These are phyloP conservation scores for Chernovozyma aurita DNA, from an alignment of 1,139 yeast species.

Conservation along the genomic window DNA sequence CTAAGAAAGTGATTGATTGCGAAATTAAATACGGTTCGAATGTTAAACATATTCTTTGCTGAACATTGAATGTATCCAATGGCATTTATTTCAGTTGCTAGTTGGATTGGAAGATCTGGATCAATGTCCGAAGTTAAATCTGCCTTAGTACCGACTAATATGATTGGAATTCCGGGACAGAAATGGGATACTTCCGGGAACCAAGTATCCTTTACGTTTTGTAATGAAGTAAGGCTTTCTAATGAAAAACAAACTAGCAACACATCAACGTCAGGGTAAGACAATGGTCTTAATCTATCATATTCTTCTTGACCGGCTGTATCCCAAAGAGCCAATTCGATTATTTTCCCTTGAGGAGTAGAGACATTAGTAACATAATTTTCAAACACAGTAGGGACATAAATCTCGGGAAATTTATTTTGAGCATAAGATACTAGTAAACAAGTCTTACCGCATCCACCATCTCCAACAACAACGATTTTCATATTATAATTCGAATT, in stretches of 20 bases:
- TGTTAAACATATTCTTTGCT: conserved; percentile 65
- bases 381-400: conserved; percentile 90
- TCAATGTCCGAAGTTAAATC: conserved; percentile 50
- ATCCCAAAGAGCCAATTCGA: conserved; percentile 84
- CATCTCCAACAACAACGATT: conserved; percentile 89
- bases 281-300: conserved; percentile 75
- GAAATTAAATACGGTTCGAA: conserved; percentile 62
- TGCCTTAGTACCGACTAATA: conserved; percentile 75
- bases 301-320: conserved; percentile 95
- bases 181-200: conserved; percentile 80
- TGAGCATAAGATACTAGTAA: conserved; percentile 76
- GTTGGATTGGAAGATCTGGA: conserved; percentile 46
- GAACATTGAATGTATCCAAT: conserved; percentile 78
- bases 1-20: conserved; percentile 38
- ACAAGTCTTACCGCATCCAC: conserved; percentile 93
- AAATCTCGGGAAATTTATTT: conserved; percentile 69
- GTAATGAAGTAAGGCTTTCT: conserved; percentile 58
- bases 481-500: conserved; percentile 47
- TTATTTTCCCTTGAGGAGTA: conserved; percentile 47
- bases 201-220: conserved; percentile 80
- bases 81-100: conserved; percentile 69
- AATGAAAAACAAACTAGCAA: conserved; percentile 73
- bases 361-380: conserved; percentile 67
- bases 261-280: conserved; percentile 79
- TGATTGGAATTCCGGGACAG: conserved; percentile 73